Percentiles rank a stretch among this genome's conserved stretches.
phyloP scores from a whole-genome alignment of 2,329 filamentous ascomycete genomes.

The Teratosphaeriaceae sp. region DNA sequence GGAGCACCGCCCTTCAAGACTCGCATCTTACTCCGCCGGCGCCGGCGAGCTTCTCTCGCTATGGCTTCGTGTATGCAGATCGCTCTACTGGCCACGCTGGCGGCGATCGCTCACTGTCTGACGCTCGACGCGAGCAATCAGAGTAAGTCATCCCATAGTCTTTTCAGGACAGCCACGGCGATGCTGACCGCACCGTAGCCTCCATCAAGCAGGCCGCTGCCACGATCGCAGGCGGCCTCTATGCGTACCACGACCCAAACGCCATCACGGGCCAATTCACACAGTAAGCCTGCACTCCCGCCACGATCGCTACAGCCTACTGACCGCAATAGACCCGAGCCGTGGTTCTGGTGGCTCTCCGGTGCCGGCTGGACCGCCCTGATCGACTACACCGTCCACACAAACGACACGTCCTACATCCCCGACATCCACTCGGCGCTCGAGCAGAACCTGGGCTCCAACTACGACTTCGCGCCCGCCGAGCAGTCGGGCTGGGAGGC shows the following conservation, averaged over 20 bases:
- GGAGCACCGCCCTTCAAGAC: too few species aligned
- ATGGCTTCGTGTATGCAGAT: background rate
- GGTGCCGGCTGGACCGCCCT: slow-evolving; percentile 14
- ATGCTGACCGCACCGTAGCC: background rate
- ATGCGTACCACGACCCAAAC: slow-evolving; percentile 51
- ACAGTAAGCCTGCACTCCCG: slow-evolving; percentile 3
- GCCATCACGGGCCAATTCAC: slow-evolving; percentile 33
- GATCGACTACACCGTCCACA: slow-evolving; percentile 36
- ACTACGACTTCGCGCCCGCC: slow-evolving; percentile 29
- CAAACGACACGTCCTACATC: slow-evolving; percentile 34
- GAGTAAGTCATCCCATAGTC: background rate
- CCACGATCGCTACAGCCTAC: slow-evolving; percentile 41
- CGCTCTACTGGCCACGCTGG: background rate
- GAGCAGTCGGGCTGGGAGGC: slow-evolving; percentile 35
- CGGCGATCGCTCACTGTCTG: background rate
- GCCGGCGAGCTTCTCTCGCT: too few species aligned
- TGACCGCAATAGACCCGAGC: slow-evolving; percentile 14
- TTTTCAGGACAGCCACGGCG: too few species aligned
- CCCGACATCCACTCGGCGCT: slow-evolving; percentile 9
- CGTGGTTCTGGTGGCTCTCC: slow-evolving; percentile 12
- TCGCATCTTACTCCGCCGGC: too few species aligned
- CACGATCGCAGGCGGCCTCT: slow-evolving; percentile 41
- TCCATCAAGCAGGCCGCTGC: slow-evolving; percentile 38
- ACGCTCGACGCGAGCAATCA: slow-evolving; percentile 2
- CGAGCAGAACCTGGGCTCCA: slow-evolving; percentile 1